phyloP scores from a whole-genome alignment of 306 rosid genomes.

The Quercus robur region DNA sequence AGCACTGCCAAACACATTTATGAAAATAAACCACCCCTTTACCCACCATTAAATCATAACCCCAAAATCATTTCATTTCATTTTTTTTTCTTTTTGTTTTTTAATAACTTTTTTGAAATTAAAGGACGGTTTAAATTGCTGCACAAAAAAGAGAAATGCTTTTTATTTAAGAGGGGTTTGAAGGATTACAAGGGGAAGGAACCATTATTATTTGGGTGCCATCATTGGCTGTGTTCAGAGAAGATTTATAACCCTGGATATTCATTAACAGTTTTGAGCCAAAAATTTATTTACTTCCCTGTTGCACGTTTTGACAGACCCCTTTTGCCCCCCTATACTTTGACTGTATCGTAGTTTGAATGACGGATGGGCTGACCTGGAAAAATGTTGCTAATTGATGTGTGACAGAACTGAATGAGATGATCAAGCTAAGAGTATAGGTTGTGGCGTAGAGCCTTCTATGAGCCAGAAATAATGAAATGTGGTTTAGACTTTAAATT shows the following conservation, averaged over 20 bases:
- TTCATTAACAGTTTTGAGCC: slow-evolving; percentile 45
- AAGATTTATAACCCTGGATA: slow-evolving; percentile 45
- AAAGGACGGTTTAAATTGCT: slow-evolving; percentile 29
- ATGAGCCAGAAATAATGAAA: not conserved
- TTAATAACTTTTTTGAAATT: not conserved
- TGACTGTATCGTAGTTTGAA: slow-evolving; percentile 35
- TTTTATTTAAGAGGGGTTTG: slow-evolving; percentile 40
- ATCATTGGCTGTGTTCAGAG: slow-evolving; percentile 78
- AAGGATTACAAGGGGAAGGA: slow-evolving; percentile 41
- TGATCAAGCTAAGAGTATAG: not conserved
- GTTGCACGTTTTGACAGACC: slow-evolving; percentile 21
- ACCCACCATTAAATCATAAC: slow-evolving; percentile 44
- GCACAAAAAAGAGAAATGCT: slow-evolving; percentile 32
- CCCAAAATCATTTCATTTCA: not conserved
- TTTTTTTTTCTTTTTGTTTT: not conserved
- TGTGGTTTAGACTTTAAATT: too few species aligned
- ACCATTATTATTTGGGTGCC: slow-evolving; percentile 66
- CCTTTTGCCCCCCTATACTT: slow-evolving; percentile 35
- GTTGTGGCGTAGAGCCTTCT: not conserved
- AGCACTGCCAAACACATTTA: slow-evolving; percentile 65
- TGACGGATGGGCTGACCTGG: slow-evolving; percentile 43
- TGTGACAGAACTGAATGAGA: slow-evolving; percentile 8
- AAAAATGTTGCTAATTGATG: slow-evolving; percentile 26
- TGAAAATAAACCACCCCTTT: slow-evolving; percentile 40
- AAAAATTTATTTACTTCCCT: slow-evolving; percentile 37